These are phyloP conservation scores for Paraglomus brasilianum DNA, from an alignment of 192 early-diverging fungal genomes.

Conservation along the genomic window DNA sequence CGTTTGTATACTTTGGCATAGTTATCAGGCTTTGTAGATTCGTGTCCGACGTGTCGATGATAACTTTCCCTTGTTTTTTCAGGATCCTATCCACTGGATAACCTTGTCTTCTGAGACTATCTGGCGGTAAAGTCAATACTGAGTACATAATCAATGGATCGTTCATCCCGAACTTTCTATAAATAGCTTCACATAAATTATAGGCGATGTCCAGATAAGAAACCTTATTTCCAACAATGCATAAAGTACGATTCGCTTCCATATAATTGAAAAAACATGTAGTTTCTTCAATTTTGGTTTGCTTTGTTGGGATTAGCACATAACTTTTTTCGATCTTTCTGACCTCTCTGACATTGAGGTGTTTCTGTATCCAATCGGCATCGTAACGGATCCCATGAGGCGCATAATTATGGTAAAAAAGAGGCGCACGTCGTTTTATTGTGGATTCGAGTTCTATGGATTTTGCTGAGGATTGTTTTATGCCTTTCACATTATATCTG, in stretches of 20 bases:
- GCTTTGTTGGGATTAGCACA: constrained; percentile 37
- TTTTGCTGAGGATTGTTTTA: constrained; percentile 39
- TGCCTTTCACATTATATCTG: constrained; percentile 48
- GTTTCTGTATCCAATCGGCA: constrained; percentile 57
- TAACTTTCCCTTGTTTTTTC: too few species aligned
- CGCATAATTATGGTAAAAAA: constrained; percentile 70
- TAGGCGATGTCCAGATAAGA: constrained; percentile 8
- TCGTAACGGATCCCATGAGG: constrained; percentile 47
- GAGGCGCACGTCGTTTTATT: constrained; percentile 74
- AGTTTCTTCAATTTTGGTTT: constrained; percentile 22
- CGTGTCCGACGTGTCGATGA: too few species aligned
- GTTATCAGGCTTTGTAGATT: too few species aligned
- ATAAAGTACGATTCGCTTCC: too few species aligned
- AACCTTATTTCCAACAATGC: too few species aligned
- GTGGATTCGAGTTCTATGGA: constrained; percentile 56
- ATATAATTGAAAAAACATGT: background rate
- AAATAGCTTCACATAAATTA: background rate
- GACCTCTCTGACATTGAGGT: constrained; percentile 67
- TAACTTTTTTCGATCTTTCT: constrained; percentile 62
- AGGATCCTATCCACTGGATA: background rate
- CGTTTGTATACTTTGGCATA: too few species aligned
- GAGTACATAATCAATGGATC: background rate
- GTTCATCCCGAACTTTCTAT: background rate
- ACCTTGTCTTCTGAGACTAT: constrained; percentile 14
- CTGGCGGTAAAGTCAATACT: background rate